Evolutionary conservation across 2,329 filamentous ascomycete species (phyloP).

Genomic region (Cladophialophora yegresii): DNA sequence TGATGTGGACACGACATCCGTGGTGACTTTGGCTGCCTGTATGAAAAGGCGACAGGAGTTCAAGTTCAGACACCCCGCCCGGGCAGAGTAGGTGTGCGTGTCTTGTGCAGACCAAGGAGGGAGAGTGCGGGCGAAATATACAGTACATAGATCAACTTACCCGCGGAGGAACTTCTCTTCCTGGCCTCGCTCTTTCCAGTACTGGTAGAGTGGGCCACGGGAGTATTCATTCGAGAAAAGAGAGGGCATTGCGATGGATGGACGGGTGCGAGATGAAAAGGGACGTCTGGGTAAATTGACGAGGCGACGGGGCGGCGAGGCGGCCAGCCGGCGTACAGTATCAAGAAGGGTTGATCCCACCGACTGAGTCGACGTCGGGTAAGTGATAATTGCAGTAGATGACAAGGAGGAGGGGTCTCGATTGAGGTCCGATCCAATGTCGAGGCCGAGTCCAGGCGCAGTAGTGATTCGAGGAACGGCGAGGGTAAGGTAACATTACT

Average conservation of each 20-base stretch:
- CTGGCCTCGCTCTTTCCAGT: slow-evolving; percentile 23
- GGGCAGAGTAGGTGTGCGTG: background rate
- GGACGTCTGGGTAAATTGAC: background rate
- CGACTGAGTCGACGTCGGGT: too few species aligned
- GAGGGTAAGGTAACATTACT: too few species aligned
- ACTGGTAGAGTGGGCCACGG: slow-evolving; percentile 25
- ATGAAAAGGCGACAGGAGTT: background rate
- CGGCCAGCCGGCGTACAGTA: background rate
- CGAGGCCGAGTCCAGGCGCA: background rate
- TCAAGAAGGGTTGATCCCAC: background rate
- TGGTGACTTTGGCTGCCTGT: background rate
- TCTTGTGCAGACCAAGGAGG: background rate
- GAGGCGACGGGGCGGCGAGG: too few species aligned
- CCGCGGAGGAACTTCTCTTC: slow-evolving; percentile 18
- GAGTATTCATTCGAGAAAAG: slow-evolving; percentile 27
- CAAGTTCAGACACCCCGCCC: background rate
- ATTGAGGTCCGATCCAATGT: background rate
- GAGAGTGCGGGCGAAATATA: background rate
- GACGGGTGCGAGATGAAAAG: background rate
- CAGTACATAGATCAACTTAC: background rate
- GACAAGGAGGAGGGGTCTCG: background rate
- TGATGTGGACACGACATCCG: background rate
- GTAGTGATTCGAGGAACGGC: background rate
- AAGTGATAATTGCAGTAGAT: background rate
- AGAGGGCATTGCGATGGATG: background rate